phyloP scores from a whole-genome alignment of 2,329 filamentous ascomycete species.

The Colletotrichum simmondsii region DNA sequence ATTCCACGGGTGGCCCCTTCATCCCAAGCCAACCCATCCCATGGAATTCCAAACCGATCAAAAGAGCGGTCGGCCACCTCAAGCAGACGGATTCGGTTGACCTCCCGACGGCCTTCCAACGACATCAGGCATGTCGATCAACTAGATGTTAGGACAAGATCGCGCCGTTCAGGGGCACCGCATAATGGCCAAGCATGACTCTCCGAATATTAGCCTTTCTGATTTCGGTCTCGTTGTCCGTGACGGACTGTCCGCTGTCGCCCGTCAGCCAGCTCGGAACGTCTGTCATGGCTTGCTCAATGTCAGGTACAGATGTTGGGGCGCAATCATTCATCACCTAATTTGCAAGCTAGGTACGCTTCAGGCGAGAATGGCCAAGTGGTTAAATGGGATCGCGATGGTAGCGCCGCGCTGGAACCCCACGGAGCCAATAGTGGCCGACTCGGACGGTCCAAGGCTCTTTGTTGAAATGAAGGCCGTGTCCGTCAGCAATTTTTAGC shows the following conservation, averaged over 20 bases:
- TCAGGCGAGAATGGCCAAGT: constrained; percentile 22
- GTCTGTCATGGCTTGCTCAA: background rate
- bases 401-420: constrained; percentile 32
- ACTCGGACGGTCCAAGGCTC: constrained; percentile 24
- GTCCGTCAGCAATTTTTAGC: constrained; percentile 28
- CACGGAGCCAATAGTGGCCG: constrained; percentile 30
- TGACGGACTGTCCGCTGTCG: background rate
- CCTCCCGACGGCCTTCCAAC: background rate
- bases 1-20: constrained; percentile 8
- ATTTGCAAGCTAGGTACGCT: constrained; percentile 12
- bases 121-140: background rate
- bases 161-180: constrained; percentile 24
- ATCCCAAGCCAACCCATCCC: constrained; percentile 14
- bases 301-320: constrained; percentile 2
- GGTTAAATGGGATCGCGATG: constrained; percentile 18
- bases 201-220: background rate
- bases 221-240: background rate
- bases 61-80: background rate
- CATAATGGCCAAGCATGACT: constrained; percentile 11
- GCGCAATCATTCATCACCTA: constrained; percentile 4
- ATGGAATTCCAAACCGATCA: constrained; percentile 10
- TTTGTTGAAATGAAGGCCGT: constrained; percentile 33
- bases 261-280: background rate
- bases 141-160: background rate
- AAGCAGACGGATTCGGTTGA: background rate